A percentile compares a stretch with the other conserved stretches of the same genome.
Conservation (phyloP, 257 asterid genomes). For the Ligustrum vulgare region DNA sequence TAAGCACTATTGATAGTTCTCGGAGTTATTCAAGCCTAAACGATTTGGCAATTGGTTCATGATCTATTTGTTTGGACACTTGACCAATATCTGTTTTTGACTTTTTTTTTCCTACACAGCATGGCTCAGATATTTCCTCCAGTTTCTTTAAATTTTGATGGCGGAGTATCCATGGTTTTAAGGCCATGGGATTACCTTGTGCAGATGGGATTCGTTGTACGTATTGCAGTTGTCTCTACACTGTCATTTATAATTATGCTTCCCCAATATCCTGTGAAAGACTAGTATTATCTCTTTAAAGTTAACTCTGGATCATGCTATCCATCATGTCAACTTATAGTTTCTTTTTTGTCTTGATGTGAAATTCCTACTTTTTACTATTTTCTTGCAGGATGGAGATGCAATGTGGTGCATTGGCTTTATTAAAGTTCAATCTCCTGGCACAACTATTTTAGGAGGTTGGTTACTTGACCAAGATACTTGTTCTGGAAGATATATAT, state of each 20-base stretch:
- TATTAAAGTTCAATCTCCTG: conserved; percentile 57
- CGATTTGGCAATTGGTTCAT: background rate
- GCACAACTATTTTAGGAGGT: conserved; percentile 91
- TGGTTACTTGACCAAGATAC: conserved; percentile 17
- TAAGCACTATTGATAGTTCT: background rate
- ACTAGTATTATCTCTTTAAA: background rate
- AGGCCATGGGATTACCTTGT: conserved; percentile 79
- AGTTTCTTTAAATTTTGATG: conserved; percentile 72
- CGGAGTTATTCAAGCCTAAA: background rate
- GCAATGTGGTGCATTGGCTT: conserved; percentile 92
- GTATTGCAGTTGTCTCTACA: conserved; percentile 32
- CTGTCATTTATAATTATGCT: background rate
- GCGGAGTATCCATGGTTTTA: conserved; percentile 62
- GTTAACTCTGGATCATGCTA: background rate
- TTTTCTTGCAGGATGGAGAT: conserved; percentile 66
- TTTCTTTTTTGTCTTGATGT: background rate
- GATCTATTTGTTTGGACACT: conserved; percentile 6
- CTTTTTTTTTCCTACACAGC: conserved; percentile 55
- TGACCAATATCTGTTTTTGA: conserved; percentile 20
- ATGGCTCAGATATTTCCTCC: conserved; percentile 64
- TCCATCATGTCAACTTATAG: background rate
- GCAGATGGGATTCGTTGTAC: conserved; percentile 62
- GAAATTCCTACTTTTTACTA: conserved; percentile 7
- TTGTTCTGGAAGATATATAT: background rate
- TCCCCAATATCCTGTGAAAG: conserved; percentile 10